Evolutionary conservation across 352 stramenopile species (phyloP).

Genomic region (Lagenidium giganteum): DNA sequence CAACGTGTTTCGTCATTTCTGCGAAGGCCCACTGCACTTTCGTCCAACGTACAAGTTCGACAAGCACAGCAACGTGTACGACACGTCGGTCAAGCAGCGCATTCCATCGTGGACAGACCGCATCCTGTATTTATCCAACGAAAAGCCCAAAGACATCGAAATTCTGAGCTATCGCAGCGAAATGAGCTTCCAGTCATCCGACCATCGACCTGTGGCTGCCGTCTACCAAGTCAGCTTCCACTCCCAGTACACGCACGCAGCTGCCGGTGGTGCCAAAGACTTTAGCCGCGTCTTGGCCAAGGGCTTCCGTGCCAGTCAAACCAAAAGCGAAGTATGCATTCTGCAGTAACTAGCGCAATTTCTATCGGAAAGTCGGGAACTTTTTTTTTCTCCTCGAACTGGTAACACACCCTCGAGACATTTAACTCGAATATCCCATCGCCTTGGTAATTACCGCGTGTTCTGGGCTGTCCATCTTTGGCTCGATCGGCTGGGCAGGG

Average conservation of each 20-base stretch:
- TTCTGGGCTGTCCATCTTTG: no score
- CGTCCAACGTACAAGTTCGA: constrained; percentile 95
- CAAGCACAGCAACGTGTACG: constrained; percentile 84
- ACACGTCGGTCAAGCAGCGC: constrained; percentile 90
- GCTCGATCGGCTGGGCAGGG: no score
- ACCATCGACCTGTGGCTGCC: constrained; percentile 53
- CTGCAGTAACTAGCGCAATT: no score
- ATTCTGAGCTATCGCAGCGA: constrained; percentile 53
- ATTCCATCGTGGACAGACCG: constrained; percentile 95
- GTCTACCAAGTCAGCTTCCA: constrained; percentile 52
- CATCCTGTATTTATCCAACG: constrained; percentile 72
- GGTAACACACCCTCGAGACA: no score
- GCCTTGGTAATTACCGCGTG: no score
- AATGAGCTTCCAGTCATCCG: constrained; percentile 46
- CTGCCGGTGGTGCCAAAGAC: not conserved
- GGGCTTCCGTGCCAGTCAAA: constrained; percentile 13
- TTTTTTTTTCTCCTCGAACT: no score
- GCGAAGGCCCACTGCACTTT: constrained; percentile 87
- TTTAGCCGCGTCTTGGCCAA: constrained; percentile 18
- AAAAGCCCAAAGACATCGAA: constrained; percentile 32
- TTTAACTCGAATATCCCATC: no score
- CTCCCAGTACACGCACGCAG: not conserved
- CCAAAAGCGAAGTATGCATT: constrained; percentile 28
- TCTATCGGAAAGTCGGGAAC: no score
- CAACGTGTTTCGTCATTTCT: constrained; percentile 81